These are phyloP conservation scores for Beauveria brongniartii DNA, from an alignment of 2,329 filamentous ascomycete species.

Conservation along the genomic window DNA sequence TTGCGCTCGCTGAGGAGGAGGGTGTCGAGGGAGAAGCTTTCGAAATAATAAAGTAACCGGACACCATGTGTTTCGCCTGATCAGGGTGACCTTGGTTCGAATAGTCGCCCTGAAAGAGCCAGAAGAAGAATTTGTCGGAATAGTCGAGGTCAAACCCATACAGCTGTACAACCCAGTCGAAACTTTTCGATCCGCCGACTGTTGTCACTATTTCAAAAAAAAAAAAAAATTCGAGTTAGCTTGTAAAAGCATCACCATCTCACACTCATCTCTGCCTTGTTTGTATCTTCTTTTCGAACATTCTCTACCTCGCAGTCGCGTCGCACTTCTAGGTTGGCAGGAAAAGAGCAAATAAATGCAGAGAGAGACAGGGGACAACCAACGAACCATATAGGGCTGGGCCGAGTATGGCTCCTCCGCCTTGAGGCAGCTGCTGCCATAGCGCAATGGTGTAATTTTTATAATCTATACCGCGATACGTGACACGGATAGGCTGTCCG, in stretches of 20 bases:
- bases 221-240: neutral
- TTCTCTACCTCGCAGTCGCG: neutral
- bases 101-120: conserved; percentile 16
- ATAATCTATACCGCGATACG: neutral
- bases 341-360: neutral
- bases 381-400: neutral
- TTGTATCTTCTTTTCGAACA: too few relatives aligned
- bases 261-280: too few relatives aligned
- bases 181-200: conserved; percentile 4
- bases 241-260: too few relatives aligned
- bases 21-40: neutral
- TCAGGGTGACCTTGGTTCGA: conserved; percentile 5
- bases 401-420: neutral
- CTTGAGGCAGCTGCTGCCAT: neutral
- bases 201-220: conserved; percentile 7
- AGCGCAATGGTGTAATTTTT: neutral
- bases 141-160: conserved; percentile 12
- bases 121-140: conserved; percentile 16
- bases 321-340: neutral
- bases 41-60: neutral
- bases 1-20: neutral
- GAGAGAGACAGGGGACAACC: neutral
- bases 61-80: neutral
- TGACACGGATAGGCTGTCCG: neutral
- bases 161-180: conserved; percentile 15